These are phyloP conservation scores for Aureobasidium uvarum DNA, from an alignment of 2,329 filamentous ascomycete species.

Conservation along the genomic window DNA sequence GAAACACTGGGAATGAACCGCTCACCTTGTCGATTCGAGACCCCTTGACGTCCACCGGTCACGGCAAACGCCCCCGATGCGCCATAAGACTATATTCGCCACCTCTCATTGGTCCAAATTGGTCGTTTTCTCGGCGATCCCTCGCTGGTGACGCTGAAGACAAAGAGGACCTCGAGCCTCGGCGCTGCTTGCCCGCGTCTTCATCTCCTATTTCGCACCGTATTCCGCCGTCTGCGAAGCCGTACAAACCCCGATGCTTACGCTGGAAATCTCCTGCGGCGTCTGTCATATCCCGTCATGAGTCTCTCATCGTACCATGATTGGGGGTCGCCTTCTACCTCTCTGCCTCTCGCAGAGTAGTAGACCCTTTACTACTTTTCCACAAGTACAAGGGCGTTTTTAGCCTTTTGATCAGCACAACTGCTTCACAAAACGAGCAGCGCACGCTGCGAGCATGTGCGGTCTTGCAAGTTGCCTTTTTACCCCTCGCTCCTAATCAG, in stretches of 20 bases:
- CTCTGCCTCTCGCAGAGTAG: not conserved
- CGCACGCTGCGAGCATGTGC: slow-evolving; percentile 18
- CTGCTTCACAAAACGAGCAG: slow-evolving; percentile 7
- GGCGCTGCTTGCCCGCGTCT: not conserved
- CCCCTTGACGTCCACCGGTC: slow-evolving; percentile 4
- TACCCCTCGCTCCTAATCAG: slow-evolving; percentile 15
- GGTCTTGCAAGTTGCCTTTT: slow-evolving; percentile 19
- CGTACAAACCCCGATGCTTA: slow-evolving; percentile 6
- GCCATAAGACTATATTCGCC: slow-evolving; percentile 14
- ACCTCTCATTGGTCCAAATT: slow-evolving; percentile 11
- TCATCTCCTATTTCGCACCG: slow-evolving; percentile 19
- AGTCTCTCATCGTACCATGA: not conserved
- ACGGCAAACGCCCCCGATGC: slow-evolving; percentile 9
- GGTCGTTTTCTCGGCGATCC: slow-evolving; percentile 13
- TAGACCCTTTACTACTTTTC: not conserved
- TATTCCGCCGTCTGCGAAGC: slow-evolving; percentile 7
- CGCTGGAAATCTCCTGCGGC: not conserved
- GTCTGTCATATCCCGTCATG: slow-evolving; percentile 1
- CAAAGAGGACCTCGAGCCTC: slow-evolving; percentile 1
- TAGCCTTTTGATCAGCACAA: slow-evolving; percentile 16
- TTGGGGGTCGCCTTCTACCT: not conserved
- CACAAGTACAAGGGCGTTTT: not conserved
- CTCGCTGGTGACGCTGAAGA: slow-evolving; percentile 15
- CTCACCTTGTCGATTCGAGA: slow-evolving; percentile 1
- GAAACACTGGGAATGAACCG: slow-evolving; percentile 7